Conservation (phyloP, 495 filamentous ascomycete genomes). For the Annulohypoxylon moriforme region DNA sequence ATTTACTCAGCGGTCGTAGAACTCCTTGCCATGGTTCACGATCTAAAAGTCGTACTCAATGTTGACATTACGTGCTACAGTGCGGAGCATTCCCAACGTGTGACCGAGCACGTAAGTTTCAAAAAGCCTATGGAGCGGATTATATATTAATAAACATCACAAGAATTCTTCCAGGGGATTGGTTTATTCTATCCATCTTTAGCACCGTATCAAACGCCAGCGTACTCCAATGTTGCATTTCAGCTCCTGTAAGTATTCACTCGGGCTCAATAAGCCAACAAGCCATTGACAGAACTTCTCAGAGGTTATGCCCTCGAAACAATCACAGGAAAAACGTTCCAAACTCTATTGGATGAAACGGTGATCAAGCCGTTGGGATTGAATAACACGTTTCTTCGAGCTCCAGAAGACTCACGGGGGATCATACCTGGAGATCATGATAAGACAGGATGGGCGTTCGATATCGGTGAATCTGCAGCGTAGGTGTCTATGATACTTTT, state of each 20-base stretch:
- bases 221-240: conserved; percentile 58
- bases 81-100: conserved; percentile 57
- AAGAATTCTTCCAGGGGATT: conserved; percentile 56
- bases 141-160: background rate
- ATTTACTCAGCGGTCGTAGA: background rate
- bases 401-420: conserved; percentile 48
- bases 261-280: background rate
- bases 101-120: conserved; percentile 48
- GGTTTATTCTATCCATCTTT: conserved; percentile 53
- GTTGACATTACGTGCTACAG: conserved; percentile 21
- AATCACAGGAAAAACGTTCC: conserved; percentile 52
- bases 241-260: conserved; percentile 50
- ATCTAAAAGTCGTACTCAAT: background rate
- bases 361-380: conserved; percentile 59
- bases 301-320: conserved; percentile 57
- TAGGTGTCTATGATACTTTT: conserved; percentile 30
- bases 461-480: conserved; percentile 54
- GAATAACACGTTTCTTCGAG: conserved; percentile 52
- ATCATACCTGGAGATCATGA: conserved; percentile 51
- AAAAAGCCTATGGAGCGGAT: background rate
- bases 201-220: conserved; percentile 49
- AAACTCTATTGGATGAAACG: conserved; percentile 53
- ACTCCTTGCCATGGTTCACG: background rate
- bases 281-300: background rate
- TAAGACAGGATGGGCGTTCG: conserved; percentile 50